Percentiles rank a stretch among this genome's conserved stretches.
These are phyloP conservation scores for Agastache rugosa DNA, from an alignment of 257 asterid species.

Conservation along the genomic window DNA sequence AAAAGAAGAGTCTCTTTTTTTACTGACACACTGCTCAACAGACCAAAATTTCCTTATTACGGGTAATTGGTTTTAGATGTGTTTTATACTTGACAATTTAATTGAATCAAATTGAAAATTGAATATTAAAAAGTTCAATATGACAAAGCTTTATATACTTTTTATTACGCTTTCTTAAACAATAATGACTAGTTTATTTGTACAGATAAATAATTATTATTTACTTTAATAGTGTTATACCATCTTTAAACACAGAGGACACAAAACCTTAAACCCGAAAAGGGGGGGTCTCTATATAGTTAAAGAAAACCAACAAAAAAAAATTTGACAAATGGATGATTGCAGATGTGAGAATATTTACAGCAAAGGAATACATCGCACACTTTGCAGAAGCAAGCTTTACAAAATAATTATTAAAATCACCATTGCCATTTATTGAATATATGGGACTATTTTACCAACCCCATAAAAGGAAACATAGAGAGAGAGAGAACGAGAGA, in stretches of 20 bases:
- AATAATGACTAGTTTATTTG: too few species aligned
- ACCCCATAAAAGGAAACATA: slow-evolving; percentile 8
- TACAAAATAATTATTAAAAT: neutral
- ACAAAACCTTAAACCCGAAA: slow-evolving; percentile 4
- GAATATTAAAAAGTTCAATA: neutral
- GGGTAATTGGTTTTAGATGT: neutral
- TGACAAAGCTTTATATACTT: neutral
- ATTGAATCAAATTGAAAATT: neutral
- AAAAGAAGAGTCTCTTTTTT: too few species aligned
- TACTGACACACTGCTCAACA: neutral
- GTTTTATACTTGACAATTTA: neutral
- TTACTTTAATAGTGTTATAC: too few species aligned
- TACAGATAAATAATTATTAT: too few species aligned
- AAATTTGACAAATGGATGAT: neutral
- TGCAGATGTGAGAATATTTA: neutral
- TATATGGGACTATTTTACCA: neutral
- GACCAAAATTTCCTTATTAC: neutral
- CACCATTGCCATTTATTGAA: slow-evolving; percentile 7
- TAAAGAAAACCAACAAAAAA: slow-evolving; percentile 18
- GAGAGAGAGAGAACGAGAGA: neutral
- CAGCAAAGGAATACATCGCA: neutral
- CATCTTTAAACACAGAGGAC: neutral
- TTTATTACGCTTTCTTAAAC: too few species aligned
- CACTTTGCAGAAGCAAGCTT: neutral
- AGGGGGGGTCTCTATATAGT: neutral